Evolutionary conservation across 2,329 filamentous ascomycete genomes (phyloP).

Genomic region (Periconia sp.): DNA sequence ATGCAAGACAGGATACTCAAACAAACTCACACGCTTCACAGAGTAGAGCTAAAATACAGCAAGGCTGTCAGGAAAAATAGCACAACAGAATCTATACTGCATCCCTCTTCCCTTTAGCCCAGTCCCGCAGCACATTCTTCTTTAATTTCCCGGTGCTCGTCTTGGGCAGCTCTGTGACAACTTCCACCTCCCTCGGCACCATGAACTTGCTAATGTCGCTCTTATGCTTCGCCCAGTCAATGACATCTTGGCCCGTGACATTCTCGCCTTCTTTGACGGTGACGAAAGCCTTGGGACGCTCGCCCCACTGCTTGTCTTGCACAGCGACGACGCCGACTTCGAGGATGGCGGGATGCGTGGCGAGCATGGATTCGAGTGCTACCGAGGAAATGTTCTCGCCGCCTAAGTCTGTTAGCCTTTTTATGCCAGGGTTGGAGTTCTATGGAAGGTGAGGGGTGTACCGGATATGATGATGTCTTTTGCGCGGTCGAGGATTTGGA

Average conservation of each 20-base stretch:
- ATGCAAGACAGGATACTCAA: too few relatives aligned
- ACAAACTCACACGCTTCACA: too few relatives aligned
- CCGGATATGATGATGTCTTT: constrained; percentile 99
- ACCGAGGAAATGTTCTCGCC: constrained; percentile 97
- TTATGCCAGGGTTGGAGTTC: background rate
- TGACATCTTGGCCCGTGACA: constrained; percentile 67
- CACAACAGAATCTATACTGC: background rate
- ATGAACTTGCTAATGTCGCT: constrained; percentile 88
- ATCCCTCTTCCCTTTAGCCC: constrained; percentile 65
- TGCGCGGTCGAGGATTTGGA: constrained; percentile 88
- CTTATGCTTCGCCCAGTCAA: constrained; percentile 81
- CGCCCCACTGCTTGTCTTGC: constrained; percentile 88
- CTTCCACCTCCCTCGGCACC: constrained; percentile 72
- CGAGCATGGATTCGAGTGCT: constrained; percentile 85
- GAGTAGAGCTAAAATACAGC: too few relatives aligned
- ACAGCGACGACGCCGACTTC: constrained; percentile 91
- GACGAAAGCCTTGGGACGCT: constrained; percentile 91
- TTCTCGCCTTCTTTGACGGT: constrained; percentile 68
- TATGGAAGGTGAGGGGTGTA: constrained; percentile 44
- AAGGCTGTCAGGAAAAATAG: background rate
- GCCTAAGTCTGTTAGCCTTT: constrained; percentile 53
- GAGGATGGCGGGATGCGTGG: constrained; percentile 82
- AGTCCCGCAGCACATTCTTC: constrained; percentile 89
- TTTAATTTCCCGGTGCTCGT: constrained; percentile 95
- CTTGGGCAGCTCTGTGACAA: constrained; percentile 89